Evolutionary conservation across 306 rosid species (phyloP).

Genomic region (Inga oerstediana): DNA sequence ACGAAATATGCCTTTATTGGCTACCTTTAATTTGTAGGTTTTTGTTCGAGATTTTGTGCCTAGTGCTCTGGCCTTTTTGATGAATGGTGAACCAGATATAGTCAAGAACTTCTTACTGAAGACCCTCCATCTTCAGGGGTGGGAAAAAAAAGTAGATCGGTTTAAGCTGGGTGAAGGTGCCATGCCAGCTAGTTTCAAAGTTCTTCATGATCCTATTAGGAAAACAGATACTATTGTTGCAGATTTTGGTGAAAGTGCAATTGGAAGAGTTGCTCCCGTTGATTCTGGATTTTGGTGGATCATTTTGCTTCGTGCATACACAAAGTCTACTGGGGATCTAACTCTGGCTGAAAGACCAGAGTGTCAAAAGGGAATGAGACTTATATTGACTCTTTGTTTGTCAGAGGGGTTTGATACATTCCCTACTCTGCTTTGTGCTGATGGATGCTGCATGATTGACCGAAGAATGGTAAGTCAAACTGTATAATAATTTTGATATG

Average conservation of each 20-base stretch:
- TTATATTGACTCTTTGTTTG: constrained; percentile 78
- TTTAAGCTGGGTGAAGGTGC: constrained; percentile 94
- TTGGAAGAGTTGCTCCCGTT: constrained; percentile 95
- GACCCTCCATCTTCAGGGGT: constrained; percentile 83
- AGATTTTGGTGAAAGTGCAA: constrained; percentile 95
- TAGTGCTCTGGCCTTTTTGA: constrained; percentile 84
- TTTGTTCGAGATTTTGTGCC: constrained; percentile 93
- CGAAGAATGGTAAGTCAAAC: constrained; percentile 75
- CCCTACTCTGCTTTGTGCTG: constrained; percentile 91
- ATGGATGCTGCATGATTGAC: constrained; percentile 88
- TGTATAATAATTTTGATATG: background rate
- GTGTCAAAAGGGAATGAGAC: constrained; percentile 91
- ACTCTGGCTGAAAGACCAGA: constrained; percentile 66
- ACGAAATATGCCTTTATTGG: background rate
- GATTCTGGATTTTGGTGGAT: constrained; percentile 99
- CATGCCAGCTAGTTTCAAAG: constrained; percentile 95
- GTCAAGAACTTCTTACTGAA: constrained; percentile 82
- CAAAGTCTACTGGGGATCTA: constrained; percentile 86
- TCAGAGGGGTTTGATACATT: constrained; percentile 93
- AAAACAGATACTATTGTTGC: constrained; percentile 78
- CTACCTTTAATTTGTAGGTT: constrained; percentile 45
- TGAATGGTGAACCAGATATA: constrained; percentile 93
- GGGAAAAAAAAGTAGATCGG: constrained; percentile 86
- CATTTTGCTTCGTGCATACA: constrained; percentile 84
- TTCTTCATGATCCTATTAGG: constrained; percentile 75